Evolutionary conservation across 139 green algal genomes (phyloP), one percentile per base, ranked within the genome.

Genomic region (Penium margaritaceum): DNA sequence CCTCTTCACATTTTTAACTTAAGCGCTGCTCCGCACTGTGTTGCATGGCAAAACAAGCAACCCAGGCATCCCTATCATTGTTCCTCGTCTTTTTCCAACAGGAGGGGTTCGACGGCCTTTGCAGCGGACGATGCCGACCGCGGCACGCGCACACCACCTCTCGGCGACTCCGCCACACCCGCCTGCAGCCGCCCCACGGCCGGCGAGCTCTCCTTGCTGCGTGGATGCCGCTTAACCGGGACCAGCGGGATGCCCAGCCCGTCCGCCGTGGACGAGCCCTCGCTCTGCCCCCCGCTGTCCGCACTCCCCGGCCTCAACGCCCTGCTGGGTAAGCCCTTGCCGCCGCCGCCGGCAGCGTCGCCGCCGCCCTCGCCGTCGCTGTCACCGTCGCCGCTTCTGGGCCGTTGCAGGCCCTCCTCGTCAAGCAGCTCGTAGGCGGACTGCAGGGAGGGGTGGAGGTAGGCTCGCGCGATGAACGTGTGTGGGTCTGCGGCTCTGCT

Each of bases 401-500:
- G 24, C 51, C 51, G 24, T n/a, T 27, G 12, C 51, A 33, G 15
- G 2, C 51, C 51, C 51, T 60, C 1, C 51, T 60, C 51, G 19
- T 60, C 51, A n/a, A 60, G 51, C 51, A 60, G 17, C 6, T n/a
- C 30, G 51, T 33, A 60, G 51, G 51, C 51, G 51, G 51, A 60
- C 51, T 60, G 51, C 51, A 78, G 61, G 19, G 38, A 36, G 30
- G 71, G 71, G 38, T 78, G 62, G 36, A 76, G 34, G 36, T 78
- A 78, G 7, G 71, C 64, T 17, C 32, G n/a, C 33, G 43, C 41
- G 0, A 78, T 65, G 32, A 78, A 78, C 27, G 51, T 34, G 27
- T 58, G 35, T n/a, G 39, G 37, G 15, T 75, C 15, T 19, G 37
- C 63, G 17, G 32, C 34, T 21, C n/a, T n/a, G 4, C 35, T 17